A percentile compares a stretch with the other conserved stretches of the same genome.
phyloP scores from a whole-genome alignment of 2,329 filamentous ascomycete genomes.

The Colletotrichum lini region DNA sequence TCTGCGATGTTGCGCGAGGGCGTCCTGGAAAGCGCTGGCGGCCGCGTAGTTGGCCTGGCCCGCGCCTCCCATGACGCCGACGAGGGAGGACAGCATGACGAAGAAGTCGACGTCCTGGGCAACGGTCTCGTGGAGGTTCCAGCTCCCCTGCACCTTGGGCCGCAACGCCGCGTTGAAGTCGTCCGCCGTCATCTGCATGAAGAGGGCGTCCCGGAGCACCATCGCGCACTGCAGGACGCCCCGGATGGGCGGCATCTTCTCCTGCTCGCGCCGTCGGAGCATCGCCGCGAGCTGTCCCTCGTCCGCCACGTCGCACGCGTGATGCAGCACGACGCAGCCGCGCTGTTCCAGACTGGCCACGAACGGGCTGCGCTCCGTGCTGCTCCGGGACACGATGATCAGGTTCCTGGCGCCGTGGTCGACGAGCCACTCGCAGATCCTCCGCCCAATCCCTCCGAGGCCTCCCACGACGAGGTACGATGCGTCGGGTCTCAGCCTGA shows the following conservation, averaged over 20 bases:
- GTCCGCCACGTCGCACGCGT: constrained; percentile 18
- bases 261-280: constrained; percentile 43
- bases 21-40: constrained; percentile 59
- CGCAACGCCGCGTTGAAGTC: constrained; percentile 49
- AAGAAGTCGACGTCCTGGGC: constrained; percentile 52
- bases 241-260: constrained; percentile 14
- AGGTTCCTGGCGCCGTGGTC: constrained; percentile 48
- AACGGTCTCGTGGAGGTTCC: constrained; percentile 50
- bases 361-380: constrained; percentile 28
- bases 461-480: constrained; percentile 37
- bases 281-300: constrained; percentile 47
- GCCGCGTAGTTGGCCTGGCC: constrained; percentile 61
- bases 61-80: constrained; percentile 46
- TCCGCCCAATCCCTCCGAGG: constrained; percentile 47
- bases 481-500: neutral
- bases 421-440: constrained; percentile 44
- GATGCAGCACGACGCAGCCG: constrained; percentile 16
- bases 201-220: constrained; percentile 54
- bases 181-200: constrained; percentile 52
- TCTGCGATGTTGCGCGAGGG: constrained; percentile 57
- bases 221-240: constrained; percentile 52
- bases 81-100: constrained; percentile 50
- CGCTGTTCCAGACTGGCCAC: constrained; percentile 40
- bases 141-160: constrained; percentile 53
- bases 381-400: constrained; percentile 49